These are phyloP conservation scores for Penstemon eatonii DNA, from an alignment of 257 asterid species.

Conservation along the genomic window DNA sequence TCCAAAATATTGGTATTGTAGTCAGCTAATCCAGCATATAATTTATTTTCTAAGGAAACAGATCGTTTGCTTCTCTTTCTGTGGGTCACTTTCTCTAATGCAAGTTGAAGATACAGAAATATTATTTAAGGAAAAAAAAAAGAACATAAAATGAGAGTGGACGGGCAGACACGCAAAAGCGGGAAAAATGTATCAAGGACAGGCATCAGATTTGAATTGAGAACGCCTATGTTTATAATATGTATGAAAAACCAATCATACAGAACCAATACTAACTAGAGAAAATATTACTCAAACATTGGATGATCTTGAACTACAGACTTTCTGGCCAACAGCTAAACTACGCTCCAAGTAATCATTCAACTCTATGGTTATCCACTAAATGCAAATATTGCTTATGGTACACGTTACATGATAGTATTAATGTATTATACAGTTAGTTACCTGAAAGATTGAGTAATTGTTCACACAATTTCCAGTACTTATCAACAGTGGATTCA, in stretches of 20 bases:
- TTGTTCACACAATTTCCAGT: constrained; percentile 84
- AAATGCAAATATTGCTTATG: constrained; percentile 12
- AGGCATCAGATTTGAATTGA: constrained; percentile 7
- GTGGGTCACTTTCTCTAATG: not conserved
- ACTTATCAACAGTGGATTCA: constrained; percentile 54
- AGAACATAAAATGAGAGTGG: not conserved
- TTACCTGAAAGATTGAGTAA: constrained; percentile 75
- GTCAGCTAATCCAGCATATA: no score
- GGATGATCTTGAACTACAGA: constrained; percentile 13
- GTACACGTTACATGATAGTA: constrained; percentile 23
- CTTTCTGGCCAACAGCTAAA: not conserved
- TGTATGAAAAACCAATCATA: not conserved
- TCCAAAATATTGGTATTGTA: no score
- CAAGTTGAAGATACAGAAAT: constrained; percentile 9
- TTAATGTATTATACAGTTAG: not conserved
- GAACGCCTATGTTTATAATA: not conserved
- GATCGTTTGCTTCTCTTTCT: not conserved
- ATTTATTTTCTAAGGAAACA: not conserved
- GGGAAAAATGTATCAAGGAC: not conserved
- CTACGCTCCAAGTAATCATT: constrained; percentile 16
- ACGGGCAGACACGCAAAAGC: not conserved
- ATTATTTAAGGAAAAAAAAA: not conserved
- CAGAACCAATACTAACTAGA: constrained; percentile 5
- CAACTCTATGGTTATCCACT: constrained; percentile 13
- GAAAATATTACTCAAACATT: not conserved